Percentiles rank a stretch among this genome's conserved stretches.
These are phyloP conservation scores for Phytopythium boreale DNA, from an alignment of 352 stramenopile species.

Conservation along the genomic window DNA sequence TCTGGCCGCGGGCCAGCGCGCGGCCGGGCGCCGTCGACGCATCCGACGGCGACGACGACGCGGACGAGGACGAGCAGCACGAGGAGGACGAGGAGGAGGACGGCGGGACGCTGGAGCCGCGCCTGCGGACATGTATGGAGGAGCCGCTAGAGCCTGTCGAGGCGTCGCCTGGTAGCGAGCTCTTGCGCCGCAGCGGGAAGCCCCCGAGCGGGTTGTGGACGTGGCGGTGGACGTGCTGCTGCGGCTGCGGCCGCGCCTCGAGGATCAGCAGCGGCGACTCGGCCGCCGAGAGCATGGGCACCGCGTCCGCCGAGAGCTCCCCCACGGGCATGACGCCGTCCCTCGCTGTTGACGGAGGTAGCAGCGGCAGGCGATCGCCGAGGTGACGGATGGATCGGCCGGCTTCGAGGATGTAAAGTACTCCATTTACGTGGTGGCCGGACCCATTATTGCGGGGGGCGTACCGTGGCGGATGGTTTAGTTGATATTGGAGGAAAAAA, in stretches of 20 bases:
- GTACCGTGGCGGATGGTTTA: background rate
- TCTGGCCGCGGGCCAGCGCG: too few species aligned
- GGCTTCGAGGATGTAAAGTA: too few species aligned
- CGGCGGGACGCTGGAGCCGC: conserved; percentile 16
- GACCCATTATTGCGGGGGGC: too few species aligned
- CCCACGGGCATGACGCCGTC: conserved; percentile 8
- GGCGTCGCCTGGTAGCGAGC: conserved; percentile 11
- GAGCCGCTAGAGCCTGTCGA: conserved; percentile 4
- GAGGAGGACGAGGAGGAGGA: conserved; percentile 1
- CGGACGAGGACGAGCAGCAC: background rate
- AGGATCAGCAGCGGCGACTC: conserved; percentile 16
- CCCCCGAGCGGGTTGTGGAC: background rate
- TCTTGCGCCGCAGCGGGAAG: conserved; percentile 21
- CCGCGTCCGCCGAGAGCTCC: conserved; percentile 9
- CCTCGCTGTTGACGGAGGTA: too few species aligned
- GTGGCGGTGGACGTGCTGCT: too few species aligned
- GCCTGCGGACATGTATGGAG: too few species aligned
- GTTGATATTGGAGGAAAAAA: too few species aligned
- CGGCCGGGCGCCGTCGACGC: background rate
- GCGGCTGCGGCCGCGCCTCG: background rate
- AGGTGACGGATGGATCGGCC: too few species aligned
- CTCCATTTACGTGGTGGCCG: too few species aligned
- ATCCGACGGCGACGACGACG: background rate
- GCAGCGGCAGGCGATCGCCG: too few species aligned
- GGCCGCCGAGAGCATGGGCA: conserved; percentile 23